These are phyloP conservation scores for Aspergillus spinulosporus DNA, from an alignment of 2,329 filamentous ascomycete genomes.

Conservation along the genomic window DNA sequence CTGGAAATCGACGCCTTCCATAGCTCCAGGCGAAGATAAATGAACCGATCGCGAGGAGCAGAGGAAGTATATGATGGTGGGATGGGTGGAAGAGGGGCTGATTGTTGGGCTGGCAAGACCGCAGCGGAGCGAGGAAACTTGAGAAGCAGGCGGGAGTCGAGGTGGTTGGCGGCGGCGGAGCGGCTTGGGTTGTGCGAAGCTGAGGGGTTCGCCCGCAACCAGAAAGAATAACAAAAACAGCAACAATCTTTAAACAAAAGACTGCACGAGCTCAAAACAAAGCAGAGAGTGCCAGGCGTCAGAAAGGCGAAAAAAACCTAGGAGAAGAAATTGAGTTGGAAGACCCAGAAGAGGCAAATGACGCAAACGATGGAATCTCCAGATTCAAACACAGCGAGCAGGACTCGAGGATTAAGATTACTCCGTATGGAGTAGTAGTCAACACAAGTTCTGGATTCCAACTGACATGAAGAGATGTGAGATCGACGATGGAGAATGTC, in stretches of 20 bases:
- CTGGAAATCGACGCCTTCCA: conserved; percentile 66
- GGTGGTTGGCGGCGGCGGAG: conserved; percentile 13
- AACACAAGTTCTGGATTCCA: not conserved
- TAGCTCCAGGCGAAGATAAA: conserved; percentile 38
- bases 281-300: not conserved
- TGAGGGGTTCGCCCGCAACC: conserved; percentile 20
- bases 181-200: conserved; percentile 17
- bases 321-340: conserved; percentile 6
- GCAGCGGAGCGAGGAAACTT: conserved; percentile 6
- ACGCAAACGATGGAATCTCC: conserved; percentile 24
- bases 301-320: not conserved
- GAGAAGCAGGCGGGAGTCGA: conserved; percentile 3
- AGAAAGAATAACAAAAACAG: not conserved
- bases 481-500: conserved; percentile 5
- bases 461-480: not conserved
- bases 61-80: not conserved
- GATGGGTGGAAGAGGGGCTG: conserved; percentile 6
- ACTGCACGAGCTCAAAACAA: not conserved
- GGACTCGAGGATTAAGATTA: not conserved
- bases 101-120: conserved; percentile 11
- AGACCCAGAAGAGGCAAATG: conserved; percentile 14
- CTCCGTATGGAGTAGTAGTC: not conserved
- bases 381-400: not conserved
- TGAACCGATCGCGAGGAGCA: conserved; percentile 15
- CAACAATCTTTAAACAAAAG: not conserved